These are phyloP conservation scores for Aspergillus ochraceoroseus DNA, from an alignment of 2,329 filamentous ascomycete genomes.

Conservation along the genomic window DNA sequence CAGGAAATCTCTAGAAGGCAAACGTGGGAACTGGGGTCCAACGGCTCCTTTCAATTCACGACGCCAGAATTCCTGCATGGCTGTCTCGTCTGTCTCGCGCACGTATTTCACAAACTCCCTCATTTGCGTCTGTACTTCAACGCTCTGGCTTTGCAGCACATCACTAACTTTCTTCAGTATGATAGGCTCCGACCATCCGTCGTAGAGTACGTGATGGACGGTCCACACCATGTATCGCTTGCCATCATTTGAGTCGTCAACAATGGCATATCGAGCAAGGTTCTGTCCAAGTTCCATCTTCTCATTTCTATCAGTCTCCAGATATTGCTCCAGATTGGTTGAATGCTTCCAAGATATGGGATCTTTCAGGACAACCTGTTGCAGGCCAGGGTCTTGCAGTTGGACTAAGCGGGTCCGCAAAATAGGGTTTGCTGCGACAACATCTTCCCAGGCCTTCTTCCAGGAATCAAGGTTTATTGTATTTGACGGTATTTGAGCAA, in stretches of 20 bases:
- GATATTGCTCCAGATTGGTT: constrained; percentile 25
- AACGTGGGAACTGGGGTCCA: constrained; percentile 48
- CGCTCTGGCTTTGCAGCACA: constrained; percentile 20
- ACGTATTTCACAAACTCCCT: constrained; percentile 49
- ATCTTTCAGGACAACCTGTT: constrained; percentile 37
- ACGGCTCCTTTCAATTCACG: constrained; percentile 44
- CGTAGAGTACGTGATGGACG: constrained; percentile 50
- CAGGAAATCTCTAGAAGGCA: constrained; percentile 47
- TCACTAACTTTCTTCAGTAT: constrained; percentile 35
- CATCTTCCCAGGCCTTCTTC: constrained; percentile 44
- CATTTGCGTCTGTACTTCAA: constrained; percentile 32
- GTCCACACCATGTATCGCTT: constrained; percentile 46
- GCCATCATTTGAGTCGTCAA: constrained; percentile 22
- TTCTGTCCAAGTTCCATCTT: constrained; percentile 34
- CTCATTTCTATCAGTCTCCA: constrained; percentile 25
- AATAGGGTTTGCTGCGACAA: constrained; percentile 41
- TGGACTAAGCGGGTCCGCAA: constrained; percentile 46
- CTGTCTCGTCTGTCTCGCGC: constrained; percentile 38
- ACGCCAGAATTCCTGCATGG: constrained; percentile 47
- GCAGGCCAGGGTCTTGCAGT: constrained; percentile 31
- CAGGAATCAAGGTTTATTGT: constrained; percentile 37
- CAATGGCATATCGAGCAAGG: constrained; percentile 37
- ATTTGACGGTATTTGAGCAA: constrained; percentile 36
- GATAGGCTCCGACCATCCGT: constrained; percentile 45
- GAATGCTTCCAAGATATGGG: constrained; percentile 30